A percentile compares a stretch with the other conserved stretches of the same genome.
Evolutionary conservation across 2,329 filamentous ascomycete species (phyloP).

Genomic region (Trichophyton simii): DNA sequence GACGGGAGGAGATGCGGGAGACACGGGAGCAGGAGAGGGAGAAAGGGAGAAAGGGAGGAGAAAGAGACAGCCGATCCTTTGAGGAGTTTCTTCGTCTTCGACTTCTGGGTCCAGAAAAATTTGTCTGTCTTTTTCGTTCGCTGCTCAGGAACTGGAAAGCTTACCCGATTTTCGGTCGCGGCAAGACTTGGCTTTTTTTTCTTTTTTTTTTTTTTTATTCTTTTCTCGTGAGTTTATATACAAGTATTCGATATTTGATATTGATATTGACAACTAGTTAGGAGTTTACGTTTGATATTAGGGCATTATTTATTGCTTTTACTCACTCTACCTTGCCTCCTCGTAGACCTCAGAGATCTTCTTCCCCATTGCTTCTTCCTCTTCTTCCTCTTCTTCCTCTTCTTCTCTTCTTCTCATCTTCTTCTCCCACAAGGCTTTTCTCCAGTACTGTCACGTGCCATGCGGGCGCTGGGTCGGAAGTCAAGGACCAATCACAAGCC

Average conservation of each 20-base stretch:
- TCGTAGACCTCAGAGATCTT: too few relatives aligned
- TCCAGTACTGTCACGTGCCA: neutral
- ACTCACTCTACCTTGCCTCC: neutral
- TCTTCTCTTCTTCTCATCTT: neutral
- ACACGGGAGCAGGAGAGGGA: too few relatives aligned
- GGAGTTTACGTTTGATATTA: neutral
- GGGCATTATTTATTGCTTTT: neutral
- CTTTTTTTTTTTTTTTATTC: neutral
- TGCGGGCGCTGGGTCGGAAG: too few relatives aligned
- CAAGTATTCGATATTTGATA: too few relatives aligned
- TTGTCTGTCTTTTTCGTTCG: neutral
- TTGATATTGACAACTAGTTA: neutral
- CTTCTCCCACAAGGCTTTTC: neutral
- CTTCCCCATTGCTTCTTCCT: too few relatives aligned
- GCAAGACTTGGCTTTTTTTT: neutral
- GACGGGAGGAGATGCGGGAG: neutral
- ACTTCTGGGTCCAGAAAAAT: neutral
- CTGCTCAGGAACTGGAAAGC: slow-evolving; percentile 1
- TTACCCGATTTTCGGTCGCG: slow-evolving; percentile 2
- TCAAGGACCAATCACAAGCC: neutral
- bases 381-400: neutral
- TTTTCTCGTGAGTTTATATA: neutral
- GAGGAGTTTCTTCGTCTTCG: neutral
- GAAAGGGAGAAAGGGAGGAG: neutral
- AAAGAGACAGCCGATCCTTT: neutral